phyloP scores from a whole-genome alignment of 768 basidiomycete genomes.

The Trametes meyenii region DNA sequence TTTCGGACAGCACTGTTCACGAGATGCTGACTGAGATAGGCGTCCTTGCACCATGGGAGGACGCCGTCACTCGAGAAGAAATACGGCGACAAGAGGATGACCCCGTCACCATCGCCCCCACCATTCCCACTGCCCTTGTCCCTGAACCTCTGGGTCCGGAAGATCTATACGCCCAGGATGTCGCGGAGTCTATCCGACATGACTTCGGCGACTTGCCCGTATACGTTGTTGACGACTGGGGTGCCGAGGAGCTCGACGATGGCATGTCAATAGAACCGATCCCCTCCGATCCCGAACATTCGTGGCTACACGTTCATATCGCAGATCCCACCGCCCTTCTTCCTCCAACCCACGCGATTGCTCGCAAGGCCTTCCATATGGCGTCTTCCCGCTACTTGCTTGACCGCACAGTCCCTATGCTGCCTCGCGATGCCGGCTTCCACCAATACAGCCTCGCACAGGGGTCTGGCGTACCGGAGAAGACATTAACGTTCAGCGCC shows the following conservation, averaged over 20 bases:
- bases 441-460: constrained; percentile 53
- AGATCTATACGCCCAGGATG: constrained; percentile 67
- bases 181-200: constrained; percentile 71
- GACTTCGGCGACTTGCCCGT: constrained; percentile 84
- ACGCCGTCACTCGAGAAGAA: constrained; percentile 33
- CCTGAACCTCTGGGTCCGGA: constrained; percentile 52
- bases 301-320: constrained; percentile 90
- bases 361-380: constrained; percentile 53
- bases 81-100: background rate
- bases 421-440: constrained; percentile 64
- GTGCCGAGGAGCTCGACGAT: constrained; percentile 90
- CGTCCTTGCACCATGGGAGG: constrained; percentile 80
- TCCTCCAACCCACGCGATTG: constrained; percentile 66
- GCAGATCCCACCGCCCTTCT: constrained; percentile 89
- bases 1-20: constrained; percentile 40
- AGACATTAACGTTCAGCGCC: constrained; percentile 79
- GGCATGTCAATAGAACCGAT: constrained; percentile 84
- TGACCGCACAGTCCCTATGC: constrained; percentile 67
- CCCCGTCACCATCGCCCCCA: background rate
- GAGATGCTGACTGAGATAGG: constrained; percentile 71
- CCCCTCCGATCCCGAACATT: constrained; percentile 53
- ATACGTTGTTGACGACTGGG: constrained; percentile 83
- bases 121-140: constrained; percentile 3
- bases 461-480: constrained; percentile 44
- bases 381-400: constrained; percentile 59